phyloP scores from a whole-genome alignment of 495 filamentous ascomycete genomes.

The Aspergillus cristatus region DNA sequence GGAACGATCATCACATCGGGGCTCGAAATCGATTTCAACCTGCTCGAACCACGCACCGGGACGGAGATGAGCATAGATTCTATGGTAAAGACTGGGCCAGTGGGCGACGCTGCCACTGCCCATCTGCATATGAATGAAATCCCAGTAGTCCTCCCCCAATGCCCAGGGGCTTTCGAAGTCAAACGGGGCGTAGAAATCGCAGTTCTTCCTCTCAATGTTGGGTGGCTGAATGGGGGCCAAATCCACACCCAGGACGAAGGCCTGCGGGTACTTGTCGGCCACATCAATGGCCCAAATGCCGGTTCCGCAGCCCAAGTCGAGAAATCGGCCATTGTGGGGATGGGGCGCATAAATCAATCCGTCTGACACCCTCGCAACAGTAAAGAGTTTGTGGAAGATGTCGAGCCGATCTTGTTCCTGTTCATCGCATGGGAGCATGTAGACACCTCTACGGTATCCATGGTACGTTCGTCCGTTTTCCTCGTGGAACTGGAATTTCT shows the following conservation, averaged over 20 bases:
- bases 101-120: slow-evolving; percentile 70
- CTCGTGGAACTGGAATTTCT: slow-evolving; percentile 23
- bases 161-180: slow-evolving; percentile 82
- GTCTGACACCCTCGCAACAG: slow-evolving; percentile 52
- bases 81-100: slow-evolving; percentile 68
- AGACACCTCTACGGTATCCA: slow-evolving; percentile 38
- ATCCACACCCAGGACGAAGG: slow-evolving; percentile 65
- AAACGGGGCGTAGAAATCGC: slow-evolving; percentile 52
- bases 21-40: slow-evolving; percentile 80
- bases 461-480: slow-evolving; percentile 45
- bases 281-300: slow-evolving; percentile 90
- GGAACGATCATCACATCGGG: slow-evolving; percentile 67
- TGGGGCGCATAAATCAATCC: slow-evolving; percentile 44
- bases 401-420: slow-evolving; percentile 68
- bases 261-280: slow-evolving; percentile 54
- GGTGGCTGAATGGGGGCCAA: slow-evolving; percentile 73
- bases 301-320: slow-evolving; percentile 83
- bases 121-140: slow-evolving; percentile 78
- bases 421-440: slow-evolving; percentile 46
- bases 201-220: slow-evolving; percentile 57
- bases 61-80: slow-evolving; percentile 68
- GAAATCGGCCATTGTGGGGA: slow-evolving; percentile 43
- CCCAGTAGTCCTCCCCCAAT: slow-evolving; percentile 65
- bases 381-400: slow-evolving; percentile 67
- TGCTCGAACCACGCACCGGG: slow-evolving; percentile 82